Conservation (phyloP, 805 yeast genomes). For the Nakazawaea ernobii region DNA sequence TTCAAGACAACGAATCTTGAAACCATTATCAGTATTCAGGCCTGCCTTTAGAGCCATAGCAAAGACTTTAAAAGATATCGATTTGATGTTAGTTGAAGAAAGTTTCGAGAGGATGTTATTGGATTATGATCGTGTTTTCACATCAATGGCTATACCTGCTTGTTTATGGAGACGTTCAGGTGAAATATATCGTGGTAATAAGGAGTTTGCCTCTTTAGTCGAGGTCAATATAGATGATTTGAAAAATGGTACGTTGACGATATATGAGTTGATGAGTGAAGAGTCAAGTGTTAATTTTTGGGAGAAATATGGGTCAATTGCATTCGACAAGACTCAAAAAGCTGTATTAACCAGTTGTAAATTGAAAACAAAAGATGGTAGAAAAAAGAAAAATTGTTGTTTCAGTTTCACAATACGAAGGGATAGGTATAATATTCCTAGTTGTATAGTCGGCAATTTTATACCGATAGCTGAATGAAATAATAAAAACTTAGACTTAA, state of each 20-base stretch:
- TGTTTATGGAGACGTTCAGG: conserved; percentile 97
- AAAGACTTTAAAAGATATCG: conserved; percentile 82
- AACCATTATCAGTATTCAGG: conserved; percentile 78
- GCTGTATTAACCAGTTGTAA: conserved; percentile 92
- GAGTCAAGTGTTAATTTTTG: conserved; percentile 95
- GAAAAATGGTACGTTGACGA: conserved; percentile 87
- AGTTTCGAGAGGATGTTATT: conserved; percentile 88
- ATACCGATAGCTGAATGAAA: conserved; percentile 60
- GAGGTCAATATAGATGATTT: conserved; percentile 86
- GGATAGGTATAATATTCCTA: conserved; percentile 90
- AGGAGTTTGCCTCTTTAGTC: conserved; percentile 90
- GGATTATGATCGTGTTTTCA: conserved; percentile 91
- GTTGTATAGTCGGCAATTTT: conserved; percentile 93
- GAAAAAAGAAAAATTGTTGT: conserved; percentile 78
- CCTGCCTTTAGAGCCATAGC: conserved; percentile 95
- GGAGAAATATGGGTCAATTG: conserved; percentile 96
- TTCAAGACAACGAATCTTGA: conserved; percentile 77
- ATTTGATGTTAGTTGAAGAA: conserved; percentile 87
- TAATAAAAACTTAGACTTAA: too few species aligned
- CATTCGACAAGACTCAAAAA: conserved; percentile 92
- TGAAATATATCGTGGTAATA: conserved; percentile 90
- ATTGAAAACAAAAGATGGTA: conserved; percentile 75
- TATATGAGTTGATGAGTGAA: conserved; percentile 91
- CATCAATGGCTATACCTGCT: conserved; percentile 97
- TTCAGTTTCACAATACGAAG: conserved; percentile 91